These are phyloP conservation scores for Parsonsia alboflavescens DNA, from an alignment of 257 asterid genomes.

Conservation along the genomic window DNA sequence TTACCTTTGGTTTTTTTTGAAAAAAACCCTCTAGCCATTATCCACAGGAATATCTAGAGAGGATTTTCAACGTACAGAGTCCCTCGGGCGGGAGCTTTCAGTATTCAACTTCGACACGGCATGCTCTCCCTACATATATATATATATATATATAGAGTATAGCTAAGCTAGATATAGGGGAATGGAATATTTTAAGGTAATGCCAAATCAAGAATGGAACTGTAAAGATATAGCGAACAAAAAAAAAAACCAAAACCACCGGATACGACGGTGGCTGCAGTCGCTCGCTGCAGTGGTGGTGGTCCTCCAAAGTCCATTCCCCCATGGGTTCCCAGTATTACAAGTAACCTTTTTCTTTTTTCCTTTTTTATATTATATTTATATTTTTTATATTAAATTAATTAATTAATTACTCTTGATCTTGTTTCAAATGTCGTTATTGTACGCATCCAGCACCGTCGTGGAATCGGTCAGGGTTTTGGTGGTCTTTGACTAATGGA, in stretches of 20 bases:
- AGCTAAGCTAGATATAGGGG: neutral
- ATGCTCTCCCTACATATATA: slow-evolving; percentile 15
- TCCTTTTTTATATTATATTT: no score
- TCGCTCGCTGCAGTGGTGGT: neutral
- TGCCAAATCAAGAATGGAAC: slow-evolving; percentile 5
- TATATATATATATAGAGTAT: slow-evolving; percentile 8
- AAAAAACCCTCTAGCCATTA: no score
- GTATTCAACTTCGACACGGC: slow-evolving; percentile 1
- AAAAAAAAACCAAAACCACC: neutral
- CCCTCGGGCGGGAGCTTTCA: slow-evolving; percentile 20
- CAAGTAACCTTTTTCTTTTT: neutral
- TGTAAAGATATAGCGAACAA: neutral
- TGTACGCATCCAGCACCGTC: neutral
- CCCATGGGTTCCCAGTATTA: slow-evolving; percentile 1
- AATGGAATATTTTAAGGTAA: neutral
- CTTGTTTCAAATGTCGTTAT: slow-evolving; percentile 6
- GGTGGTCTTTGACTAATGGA: neutral
- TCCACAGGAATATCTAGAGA: no score
- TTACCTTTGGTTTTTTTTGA: no score
- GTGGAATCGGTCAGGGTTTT: neutral
- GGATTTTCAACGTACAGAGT: no score
- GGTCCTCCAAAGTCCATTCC: slow-evolving; percentile 13
- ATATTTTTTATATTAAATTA: no score
- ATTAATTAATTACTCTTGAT: neutral
- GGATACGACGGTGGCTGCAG: neutral